These are phyloP conservation scores for Cordyceps cicadae DNA, from an alignment of 2,329 filamentous ascomycete genomes.

Conservation along the genomic window DNA sequence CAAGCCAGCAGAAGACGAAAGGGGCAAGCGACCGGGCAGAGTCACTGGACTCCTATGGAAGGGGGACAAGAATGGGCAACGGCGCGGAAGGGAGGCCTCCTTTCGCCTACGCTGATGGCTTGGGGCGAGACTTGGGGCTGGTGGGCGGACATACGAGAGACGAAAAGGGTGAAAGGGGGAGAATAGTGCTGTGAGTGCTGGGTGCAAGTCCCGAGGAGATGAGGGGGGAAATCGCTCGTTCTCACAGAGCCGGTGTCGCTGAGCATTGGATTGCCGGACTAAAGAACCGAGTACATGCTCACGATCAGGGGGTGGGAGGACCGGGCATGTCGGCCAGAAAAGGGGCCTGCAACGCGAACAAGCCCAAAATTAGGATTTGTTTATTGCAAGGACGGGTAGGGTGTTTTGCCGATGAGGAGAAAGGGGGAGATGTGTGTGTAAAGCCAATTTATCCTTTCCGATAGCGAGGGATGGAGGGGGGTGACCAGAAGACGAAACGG, in stretches of 20 bases:
- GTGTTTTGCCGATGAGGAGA: not conserved
- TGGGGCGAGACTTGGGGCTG: not conserved
- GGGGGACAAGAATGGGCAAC: not conserved
- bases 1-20: not conserved
- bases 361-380: not conserved
- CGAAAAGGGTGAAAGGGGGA: not conserved
- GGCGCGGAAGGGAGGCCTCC: not conserved
- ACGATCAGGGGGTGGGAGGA: not conserved
- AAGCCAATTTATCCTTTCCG: not conserved
- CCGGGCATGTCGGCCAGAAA: not conserved
- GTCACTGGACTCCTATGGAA: not conserved
- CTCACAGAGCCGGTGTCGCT: slow-evolving; percentile 54
- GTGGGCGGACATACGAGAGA: not conserved
- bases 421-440: not conserved
- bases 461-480: not conserved
- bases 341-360: too few species aligned
- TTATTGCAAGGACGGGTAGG: not conserved
- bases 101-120: not conserved
- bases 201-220: not conserved
- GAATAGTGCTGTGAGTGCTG: not conserved
- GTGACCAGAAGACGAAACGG: not conserved
- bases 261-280: slow-evolving; percentile 53
- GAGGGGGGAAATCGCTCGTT: slow-evolving; percentile 36
- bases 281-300: slow-evolving; percentile 53
- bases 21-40: not conserved